Evolutionary conservation across 768 basidiomycete species (phyloP), one percentile per base, ranked within the genome.

Genomic region (Suillus subluteus): DNA sequence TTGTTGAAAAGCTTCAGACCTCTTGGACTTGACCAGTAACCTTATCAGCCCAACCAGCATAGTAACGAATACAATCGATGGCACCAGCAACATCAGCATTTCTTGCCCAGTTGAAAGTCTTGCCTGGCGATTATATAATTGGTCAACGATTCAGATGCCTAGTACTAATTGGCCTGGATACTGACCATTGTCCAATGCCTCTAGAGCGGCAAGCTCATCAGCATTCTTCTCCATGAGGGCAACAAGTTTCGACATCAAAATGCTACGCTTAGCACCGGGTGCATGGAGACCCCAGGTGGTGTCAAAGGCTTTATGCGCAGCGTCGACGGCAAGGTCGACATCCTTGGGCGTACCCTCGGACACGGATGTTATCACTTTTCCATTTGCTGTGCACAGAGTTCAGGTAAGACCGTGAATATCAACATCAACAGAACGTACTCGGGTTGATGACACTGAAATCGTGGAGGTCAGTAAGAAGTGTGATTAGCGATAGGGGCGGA

Each of bases 1-100:
- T 13, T n/a, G 18, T 32, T 23, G 26, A 26, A 61, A 55, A 58
- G 18, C 6, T 59, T 18, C 58, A 2, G 18, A 73, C 73, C 68
- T 95, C 92, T 75, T 94, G 88, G 9, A 87, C 87, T 76, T 92
- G 86, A 7, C 92, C 93, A 8, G 84, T 80, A 62, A 91, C 79
- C 81, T 96, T 97, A 81, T 96, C 95, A 23, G 94, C 92, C 89
- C 92, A 93, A 26, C 95, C 96, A 55, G 88, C 92, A 71, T 91
- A 98, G 80, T 96, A 97, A 41, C 87, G 82, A 70, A 95, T 76
- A 35, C 81, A 82, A 23, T 75, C 80, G 65, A 90, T 82, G 0
- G 86, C 76, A 64, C 77, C 76, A 2, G 73, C 71, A 1, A 91
- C 74, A 68, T 92, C 92, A 0, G 70, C 78, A 18, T 72, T 77